These are phyloP conservation scores for Aureobasidium namibiae DNA, from an alignment of 2,329 filamentous ascomycete genomes.

Conservation along the genomic window DNA sequence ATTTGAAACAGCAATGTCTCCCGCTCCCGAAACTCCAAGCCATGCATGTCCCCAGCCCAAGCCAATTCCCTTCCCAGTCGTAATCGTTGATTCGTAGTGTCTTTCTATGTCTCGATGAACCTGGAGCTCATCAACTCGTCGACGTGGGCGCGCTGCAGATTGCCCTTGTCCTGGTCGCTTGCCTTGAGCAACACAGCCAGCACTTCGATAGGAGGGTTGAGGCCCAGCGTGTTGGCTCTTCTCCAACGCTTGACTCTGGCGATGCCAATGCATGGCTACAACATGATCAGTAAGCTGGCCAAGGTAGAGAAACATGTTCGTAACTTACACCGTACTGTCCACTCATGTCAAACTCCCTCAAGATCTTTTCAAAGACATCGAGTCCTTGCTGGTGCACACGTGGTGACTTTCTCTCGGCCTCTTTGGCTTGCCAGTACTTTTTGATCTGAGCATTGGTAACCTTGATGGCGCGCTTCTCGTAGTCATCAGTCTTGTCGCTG, in stretches of 20 bases:
- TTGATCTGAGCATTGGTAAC: constrained; percentile 62
- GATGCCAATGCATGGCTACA: constrained; percentile 83
- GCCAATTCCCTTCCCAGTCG: background rate
- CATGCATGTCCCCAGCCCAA: background rate
- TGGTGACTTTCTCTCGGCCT: constrained; percentile 58
- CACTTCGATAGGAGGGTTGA: constrained; percentile 86
- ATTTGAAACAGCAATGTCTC: background rate
- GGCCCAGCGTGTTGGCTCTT: constrained; percentile 69
- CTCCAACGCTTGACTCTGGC: constrained; percentile 77
- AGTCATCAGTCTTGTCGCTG: constrained; percentile 22
- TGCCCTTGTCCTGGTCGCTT: constrained; percentile 47
- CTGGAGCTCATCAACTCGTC: constrained; percentile 54
- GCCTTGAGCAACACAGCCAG: constrained; percentile 74
- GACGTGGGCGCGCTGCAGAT: constrained; percentile 61
- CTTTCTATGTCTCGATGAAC: constrained; percentile 30
- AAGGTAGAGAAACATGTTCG: background rate
- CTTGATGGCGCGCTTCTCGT: constrained; percentile 52
- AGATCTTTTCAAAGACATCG: constrained; percentile 68
- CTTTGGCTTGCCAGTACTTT: constrained; percentile 68
- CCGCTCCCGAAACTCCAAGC: background rate
- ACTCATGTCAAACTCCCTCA: constrained; percentile 87
- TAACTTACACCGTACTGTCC: constrained; percentile 79
- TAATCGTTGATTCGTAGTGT: background rate
- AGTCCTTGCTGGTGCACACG: constrained; percentile 72
- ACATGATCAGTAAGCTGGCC: background rate